Evolutionary conservation across 306 rosid genomes (phyloP), one percentile per base, ranked within the genome.

Genomic region (Rubus parviflorus): DNA sequence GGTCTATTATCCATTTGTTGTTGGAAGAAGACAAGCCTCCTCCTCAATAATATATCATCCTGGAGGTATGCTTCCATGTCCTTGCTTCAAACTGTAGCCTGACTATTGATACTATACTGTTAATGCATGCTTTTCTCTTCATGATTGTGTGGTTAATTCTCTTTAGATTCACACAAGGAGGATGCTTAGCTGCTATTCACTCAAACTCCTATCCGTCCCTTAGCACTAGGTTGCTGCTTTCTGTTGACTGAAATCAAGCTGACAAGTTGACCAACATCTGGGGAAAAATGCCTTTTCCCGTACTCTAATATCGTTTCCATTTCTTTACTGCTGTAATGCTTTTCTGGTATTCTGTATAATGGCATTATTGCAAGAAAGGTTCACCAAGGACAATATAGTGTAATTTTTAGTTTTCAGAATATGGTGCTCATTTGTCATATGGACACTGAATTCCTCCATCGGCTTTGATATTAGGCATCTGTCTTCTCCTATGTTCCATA

Each of bases 1-100:
- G 84, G 81, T 92, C 98, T 49, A 92, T 94, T 61, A 86, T 94
- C 83, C 92, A 82, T 81, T 81, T 94, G 83, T 85, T 94, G 82
- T 69, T 91, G 73, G 98, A 94, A 89, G 98, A 94, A 89, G 93
- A 88, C 68, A 89, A 83, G 56, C 83, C 86, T 12, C 83, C 86
- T 19, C 62, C 53, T 37, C 62, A 42, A 52, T 84, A 72, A 56
- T 78, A 5, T 41, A 10, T 41, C 25, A 40, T n/a, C 14, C 47
- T 14, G 20, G 58, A 67, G 54, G 79, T 71, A 42, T 20, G 68
- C 14, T 45, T 72, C 47, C 15, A 13, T 23, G 40, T 42, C 67
- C 54, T 56, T 73, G 15, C 20, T 42, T 73, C 40, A 15, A 9
- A 8, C 0, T 56, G 41, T 42, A 40, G 42, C 15, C 14, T 30